A percentile compares a stretch with the other conserved stretches of the same genome.
Evolutionary conservation across 2,329 filamentous ascomycete genomes (phyloP).

Genomic region (Microdochium paspali): DNA sequence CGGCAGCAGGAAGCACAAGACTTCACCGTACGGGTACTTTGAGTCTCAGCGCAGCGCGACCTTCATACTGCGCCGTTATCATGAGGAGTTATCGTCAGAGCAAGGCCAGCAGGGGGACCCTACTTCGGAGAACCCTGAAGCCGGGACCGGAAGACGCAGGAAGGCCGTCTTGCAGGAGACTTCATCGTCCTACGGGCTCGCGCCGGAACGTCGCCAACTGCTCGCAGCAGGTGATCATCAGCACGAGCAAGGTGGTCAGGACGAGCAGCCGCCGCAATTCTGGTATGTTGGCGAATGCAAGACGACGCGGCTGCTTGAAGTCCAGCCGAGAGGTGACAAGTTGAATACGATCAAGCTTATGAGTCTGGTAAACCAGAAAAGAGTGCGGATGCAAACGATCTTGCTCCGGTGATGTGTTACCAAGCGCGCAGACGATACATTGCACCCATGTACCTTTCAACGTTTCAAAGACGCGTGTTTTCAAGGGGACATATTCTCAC

Average conservation of each 20-base stretch:
- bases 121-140: too few relatives aligned
- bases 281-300: not conserved
- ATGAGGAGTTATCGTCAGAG: not conserved
- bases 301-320: not conserved
- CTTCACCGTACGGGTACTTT: not conserved
- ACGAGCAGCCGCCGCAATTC: not conserved
- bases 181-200: too few relatives aligned
- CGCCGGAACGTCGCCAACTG: too few relatives aligned
- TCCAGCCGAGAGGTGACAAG: not conserved
- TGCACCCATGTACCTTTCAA: too few relatives aligned
- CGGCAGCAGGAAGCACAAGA: not conserved
- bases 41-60: not conserved
- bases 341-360: not conserved
- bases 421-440: too few relatives aligned
- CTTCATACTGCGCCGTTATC: not conserved
- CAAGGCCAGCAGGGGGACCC: not conserved
- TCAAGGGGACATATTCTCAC: too few relatives aligned
- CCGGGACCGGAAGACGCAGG: too few relatives aligned
- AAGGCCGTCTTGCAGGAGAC: too few relatives aligned
- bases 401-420: not conserved
- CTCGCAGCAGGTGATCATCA: too few relatives aligned
- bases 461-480: too few relatives aligned
- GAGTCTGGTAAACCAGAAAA: not conserved
- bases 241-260: not conserved
- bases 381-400: not conserved